Evolutionary conservation across 2,329 filamentous ascomycete genomes (phyloP), one percentile per base, ranked within the genome.

Genomic region (Hymenoscyphus repandus): DNA sequence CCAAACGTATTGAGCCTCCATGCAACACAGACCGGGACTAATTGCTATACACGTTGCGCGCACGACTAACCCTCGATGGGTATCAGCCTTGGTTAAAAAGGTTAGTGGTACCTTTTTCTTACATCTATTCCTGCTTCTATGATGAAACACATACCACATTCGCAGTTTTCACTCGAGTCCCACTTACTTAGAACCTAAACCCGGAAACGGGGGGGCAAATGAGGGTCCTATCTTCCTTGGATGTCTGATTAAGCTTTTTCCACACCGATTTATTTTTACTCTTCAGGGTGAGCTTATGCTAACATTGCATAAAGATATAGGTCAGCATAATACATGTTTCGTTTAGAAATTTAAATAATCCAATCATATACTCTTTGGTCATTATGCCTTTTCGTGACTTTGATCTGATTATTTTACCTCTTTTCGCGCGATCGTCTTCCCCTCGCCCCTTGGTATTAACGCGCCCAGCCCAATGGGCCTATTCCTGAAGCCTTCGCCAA

Each of bases 131-230:
- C 33, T 45, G 61, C 67, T 65, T 62, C 63, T 64, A 82, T 86
- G 84, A 88, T 87, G 83, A 87, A 86, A 83, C 70, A 78, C 78
- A 76, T 83, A 79, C 76, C 74, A 80, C 76, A 88, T 89, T 90
- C 85, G 86, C 86, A 90, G 86, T 90, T 90, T 90, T 82, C 85
- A 88, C 86, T 87, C 76, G 83, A 87, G 82, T 78, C 77, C 77
- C 72, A 45, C 52, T 49, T 45, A 47, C 62, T 65, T 69, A 81
- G 85, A 83, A 82, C 82, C 81, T 77, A 74, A 72, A 70, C 72
- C 61, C 22, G 22, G 22, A 27, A 27, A 27, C 22, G 22, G 22
- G 22, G 78, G 77, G 79, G 77, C 74, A 83, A 66, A 84, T 87
- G 84, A 87, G 77, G 77, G 83, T 64, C 60, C 64, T 63, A 69